phyloP scores from a whole-genome alignment of 139 green algal species.

The Pseudopediastrum boryanum region DNA sequence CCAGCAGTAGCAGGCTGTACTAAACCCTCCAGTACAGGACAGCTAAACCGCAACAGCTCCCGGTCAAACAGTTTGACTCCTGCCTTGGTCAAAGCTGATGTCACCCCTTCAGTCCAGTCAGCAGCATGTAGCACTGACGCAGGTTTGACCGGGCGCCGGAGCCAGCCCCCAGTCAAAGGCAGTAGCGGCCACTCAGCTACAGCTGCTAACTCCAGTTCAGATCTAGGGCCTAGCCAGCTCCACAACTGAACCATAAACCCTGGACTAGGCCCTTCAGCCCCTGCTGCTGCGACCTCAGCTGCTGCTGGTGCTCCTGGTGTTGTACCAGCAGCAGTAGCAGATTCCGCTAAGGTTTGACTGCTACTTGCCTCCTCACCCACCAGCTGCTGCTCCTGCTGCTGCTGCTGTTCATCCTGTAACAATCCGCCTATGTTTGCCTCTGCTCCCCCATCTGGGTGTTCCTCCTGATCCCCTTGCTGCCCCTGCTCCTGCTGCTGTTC shows the following conservation, averaged over 20 bases:
- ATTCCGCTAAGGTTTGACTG: too few relatives aligned
- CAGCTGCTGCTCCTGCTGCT: too few relatives aligned
- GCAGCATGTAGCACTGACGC: background rate
- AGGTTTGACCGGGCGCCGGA: conserved; percentile 21
- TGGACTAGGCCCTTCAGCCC: conserved; percentile 18
- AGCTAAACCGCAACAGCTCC: conserved; percentile 18
- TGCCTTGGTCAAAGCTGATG: conserved; percentile 47
- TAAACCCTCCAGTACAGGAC: conserved; percentile 33
- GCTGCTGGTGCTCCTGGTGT: background rate
- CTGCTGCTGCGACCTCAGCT: background rate
- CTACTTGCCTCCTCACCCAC: too few relatives aligned
- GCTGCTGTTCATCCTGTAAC: too few relatives aligned
- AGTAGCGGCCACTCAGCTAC: conserved; percentile 64
- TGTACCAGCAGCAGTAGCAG: background rate
- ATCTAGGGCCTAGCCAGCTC: conserved; percentile 38
- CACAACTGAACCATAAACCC: conserved; percentile 51
- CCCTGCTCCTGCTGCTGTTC: background rate
- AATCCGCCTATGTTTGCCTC: background rate
- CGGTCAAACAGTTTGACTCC: conserved; percentile 58
- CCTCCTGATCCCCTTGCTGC: background rate
- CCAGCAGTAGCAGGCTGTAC: conserved; percentile 52
- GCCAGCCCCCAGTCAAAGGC: conserved; percentile 46
- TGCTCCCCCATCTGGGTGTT: background rate
- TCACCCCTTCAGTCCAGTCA: conserved; percentile 65
- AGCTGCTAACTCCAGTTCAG: conserved; percentile 2